Evolutionary conservation across 441 rosid genomes (phyloP).

Genomic region (Isatis lusitanica): DNA sequence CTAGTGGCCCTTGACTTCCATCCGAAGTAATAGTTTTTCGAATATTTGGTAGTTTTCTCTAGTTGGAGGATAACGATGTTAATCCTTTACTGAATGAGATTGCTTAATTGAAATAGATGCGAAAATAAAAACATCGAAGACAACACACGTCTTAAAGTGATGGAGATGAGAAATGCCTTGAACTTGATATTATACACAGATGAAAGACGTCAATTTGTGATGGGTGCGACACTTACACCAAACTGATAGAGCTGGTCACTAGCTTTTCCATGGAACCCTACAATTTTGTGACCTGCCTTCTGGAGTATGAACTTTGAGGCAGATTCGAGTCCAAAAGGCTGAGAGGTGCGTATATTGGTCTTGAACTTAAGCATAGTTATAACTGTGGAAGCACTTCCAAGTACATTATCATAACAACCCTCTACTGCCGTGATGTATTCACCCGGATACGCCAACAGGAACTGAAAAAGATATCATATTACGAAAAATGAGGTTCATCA

Average conservation of each 20-base stretch:
- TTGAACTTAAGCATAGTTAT: slow-evolving; percentile 13
- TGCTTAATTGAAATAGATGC: neutral
- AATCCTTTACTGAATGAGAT: neutral
- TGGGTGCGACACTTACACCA: neutral
- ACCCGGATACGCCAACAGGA: neutral
- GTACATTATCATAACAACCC: neutral
- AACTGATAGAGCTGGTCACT: neutral
- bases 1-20: too few species aligned
- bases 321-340: neutral
- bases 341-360: neutral
- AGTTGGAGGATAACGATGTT: neutral
- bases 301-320: neutral
- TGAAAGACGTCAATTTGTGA: neutral
- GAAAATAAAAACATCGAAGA: neutral
- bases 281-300: neutral
- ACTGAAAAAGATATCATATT: neutral
- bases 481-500: neutral
- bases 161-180: neutral
- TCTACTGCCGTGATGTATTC: neutral
- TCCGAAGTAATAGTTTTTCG: too few species aligned
- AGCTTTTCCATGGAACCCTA: slow-evolving; percentile 10
- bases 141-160: neutral
- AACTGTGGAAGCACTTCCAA: neutral
- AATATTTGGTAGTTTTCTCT: neutral
- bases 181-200: too few species aligned